These are phyloP conservation scores for Prunus kanzakura DNA, from an alignment of 306 rosid species.

Conservation along the genomic window DNA sequence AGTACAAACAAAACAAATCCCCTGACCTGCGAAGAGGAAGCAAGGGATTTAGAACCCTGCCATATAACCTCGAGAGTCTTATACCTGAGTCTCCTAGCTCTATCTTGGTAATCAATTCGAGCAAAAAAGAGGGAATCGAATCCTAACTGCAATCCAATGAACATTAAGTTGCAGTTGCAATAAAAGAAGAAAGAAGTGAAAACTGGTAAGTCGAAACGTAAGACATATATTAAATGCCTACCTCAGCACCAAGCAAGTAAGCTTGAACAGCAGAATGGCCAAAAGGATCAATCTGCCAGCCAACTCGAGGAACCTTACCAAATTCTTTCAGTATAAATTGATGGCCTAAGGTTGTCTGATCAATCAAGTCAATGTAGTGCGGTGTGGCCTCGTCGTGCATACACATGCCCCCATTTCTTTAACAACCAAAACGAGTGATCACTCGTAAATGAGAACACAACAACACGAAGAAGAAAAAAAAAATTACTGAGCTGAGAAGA, in stretches of 20 bases:
- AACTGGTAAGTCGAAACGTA: too few relatives aligned
- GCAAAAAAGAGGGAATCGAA: constrained; percentile 79
- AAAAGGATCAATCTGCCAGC: constrained; percentile 90
- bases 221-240: background rate
- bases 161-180: constrained; percentile 4
- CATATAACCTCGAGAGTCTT: constrained; percentile 80
- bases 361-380: constrained; percentile 77
- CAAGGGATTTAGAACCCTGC: constrained; percentile 71
- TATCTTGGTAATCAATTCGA: constrained; percentile 83
- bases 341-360: constrained; percentile 83
- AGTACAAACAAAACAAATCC: background rate
- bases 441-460: background rate
- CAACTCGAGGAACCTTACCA: constrained; percentile 70
- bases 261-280: constrained; percentile 93
- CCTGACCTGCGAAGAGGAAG: constrained; percentile 72
- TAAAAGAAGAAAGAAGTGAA: background rate
- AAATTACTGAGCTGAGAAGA: background rate
- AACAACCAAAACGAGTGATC: constrained; percentile 10
- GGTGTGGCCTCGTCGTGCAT: constrained; percentile 92
- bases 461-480: background rate
- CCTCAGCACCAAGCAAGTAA: constrained; percentile 84
- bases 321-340: constrained; percentile 59
- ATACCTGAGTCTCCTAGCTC: constrained; percentile 61
- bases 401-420: constrained; percentile 83
- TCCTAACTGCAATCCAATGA: constrained; percentile 59